A percentile compares a stretch with the other conserved stretches of the same genome.
Evolutionary conservation across 163 green algal genomes (phyloP).

Genomic region (Scenedesmus sp.): DNA sequence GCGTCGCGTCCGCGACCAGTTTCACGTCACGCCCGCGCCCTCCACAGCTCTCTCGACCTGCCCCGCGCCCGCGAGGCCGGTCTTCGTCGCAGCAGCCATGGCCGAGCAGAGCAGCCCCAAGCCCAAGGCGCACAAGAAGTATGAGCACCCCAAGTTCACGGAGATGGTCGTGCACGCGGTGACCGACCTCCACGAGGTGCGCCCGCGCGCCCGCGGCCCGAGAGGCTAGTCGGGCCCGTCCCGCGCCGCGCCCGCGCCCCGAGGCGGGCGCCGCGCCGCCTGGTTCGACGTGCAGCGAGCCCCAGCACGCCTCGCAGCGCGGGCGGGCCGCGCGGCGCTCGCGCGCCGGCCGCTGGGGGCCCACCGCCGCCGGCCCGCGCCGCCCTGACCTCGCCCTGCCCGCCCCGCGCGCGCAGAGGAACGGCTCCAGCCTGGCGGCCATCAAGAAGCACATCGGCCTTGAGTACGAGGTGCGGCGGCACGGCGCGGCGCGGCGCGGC

Average conservation of each 20-base stretch:
- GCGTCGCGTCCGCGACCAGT: not conserved
- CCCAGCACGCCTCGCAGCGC: no score
- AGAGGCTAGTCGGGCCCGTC: not conserved
- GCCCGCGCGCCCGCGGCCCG: not conserved
- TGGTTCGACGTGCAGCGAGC: no score
- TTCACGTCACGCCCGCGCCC: not conserved
- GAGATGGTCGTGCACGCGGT: slow-evolving; percentile 49
- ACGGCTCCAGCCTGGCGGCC: slow-evolving; percentile 19
- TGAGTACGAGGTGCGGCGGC: no score
- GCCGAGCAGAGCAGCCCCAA: slow-evolving; percentile 43
- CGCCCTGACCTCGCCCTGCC: no score
- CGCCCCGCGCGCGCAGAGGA: slow-evolving; percentile 16
- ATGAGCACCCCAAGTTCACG: slow-evolving; percentile 44
- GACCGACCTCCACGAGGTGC: slow-evolving; percentile 46
- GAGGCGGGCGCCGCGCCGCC: no score
- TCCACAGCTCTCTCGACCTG: not conserved
- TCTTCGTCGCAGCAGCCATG: slow-evolving; percentile 15
- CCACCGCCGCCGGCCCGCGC: not conserved
- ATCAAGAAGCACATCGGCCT: slow-evolving; percentile 52
- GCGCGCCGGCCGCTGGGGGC: not conserved
- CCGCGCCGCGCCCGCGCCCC: not conserved
- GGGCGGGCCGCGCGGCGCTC: not conserved
- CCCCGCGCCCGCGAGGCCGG: slow-evolving; percentile 6
- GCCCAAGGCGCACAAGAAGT: slow-evolving; percentile 44
- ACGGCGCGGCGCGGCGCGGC: no score